phyloP scores from a whole-genome alignment of 495 filamentous ascomycete genomes.

The Aspergillus homomorphus region DNA sequence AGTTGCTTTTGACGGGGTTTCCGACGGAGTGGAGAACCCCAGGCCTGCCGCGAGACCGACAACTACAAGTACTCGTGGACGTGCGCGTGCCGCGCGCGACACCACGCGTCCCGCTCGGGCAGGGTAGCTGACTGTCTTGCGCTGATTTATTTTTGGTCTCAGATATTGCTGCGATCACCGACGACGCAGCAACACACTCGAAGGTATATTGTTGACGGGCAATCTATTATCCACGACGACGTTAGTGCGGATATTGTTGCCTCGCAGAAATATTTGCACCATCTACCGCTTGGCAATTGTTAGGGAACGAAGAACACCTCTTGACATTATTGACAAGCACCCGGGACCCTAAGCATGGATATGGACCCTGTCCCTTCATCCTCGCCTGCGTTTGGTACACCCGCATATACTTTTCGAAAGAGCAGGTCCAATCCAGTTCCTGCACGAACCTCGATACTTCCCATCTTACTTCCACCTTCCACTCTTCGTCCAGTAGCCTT shows the following conservation, averaged over 20 bases:
- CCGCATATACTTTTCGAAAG: constrained; percentile 62
- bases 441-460: constrained; percentile 72
- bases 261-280: too few relatives aligned
- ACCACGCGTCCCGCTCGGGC: constrained; percentile 12
- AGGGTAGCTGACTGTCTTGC: neutral
- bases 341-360: constrained; percentile 15
- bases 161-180: too few relatives aligned
- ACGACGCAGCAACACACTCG: too few relatives aligned
- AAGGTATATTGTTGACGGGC: too few relatives aligned
- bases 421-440: constrained; percentile 42
- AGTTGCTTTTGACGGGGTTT: neutral
- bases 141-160: neutral
- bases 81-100: constrained; percentile 13
- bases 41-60: neutral
- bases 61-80: neutral
- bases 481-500: constrained; percentile 90
- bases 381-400: constrained; percentile 84
- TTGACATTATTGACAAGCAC: neutral
- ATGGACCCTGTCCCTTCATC: constrained; percentile 73
- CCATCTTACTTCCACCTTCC: constrained; percentile 81
- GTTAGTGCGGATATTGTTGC: too few relatives aligned
- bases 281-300: too few relatives aligned
- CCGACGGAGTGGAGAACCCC: neutral
- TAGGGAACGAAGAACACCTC: too few relatives aligned
- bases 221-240: too few relatives aligned